Percentiles rank a stretch among this genome's conserved stretches.
Evolutionary conservation across 352 stramenopile species (phyloP).

Genomic region (Pelagophyceae sp.): DNA sequence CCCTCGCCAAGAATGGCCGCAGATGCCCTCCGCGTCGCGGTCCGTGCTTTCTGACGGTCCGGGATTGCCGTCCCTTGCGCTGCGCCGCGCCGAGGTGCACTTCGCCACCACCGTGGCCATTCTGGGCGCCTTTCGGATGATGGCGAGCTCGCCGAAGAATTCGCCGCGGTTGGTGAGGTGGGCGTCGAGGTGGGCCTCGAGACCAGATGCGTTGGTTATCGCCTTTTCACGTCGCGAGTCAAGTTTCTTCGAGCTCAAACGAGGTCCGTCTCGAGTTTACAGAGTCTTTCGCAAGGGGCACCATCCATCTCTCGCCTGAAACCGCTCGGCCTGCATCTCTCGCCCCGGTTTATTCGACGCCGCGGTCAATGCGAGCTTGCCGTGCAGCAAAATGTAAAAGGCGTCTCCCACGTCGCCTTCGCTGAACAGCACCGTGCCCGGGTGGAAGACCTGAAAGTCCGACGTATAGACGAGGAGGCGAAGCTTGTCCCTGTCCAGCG

Average conservation of each 20-base stretch:
- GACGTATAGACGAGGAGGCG: conserved; percentile 58
- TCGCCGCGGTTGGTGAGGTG: neutral
- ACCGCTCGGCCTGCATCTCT: no score
- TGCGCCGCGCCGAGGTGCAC: neutral
- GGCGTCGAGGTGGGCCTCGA: neutral
- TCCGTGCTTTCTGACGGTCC: no score
- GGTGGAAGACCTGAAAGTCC: conserved; percentile 59
- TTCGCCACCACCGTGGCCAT: neutral
- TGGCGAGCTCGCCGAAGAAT: neutral
- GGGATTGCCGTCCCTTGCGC: no score
- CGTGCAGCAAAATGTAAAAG: conserved; percentile 54
- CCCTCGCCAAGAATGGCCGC: no score
- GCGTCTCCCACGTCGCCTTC: conserved; percentile 65
- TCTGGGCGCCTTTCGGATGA: neutral
- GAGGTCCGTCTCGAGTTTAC: no score
- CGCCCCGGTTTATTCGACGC: no score
- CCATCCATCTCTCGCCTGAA: no score
- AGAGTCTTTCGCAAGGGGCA: no score
- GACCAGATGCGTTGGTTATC: no score
- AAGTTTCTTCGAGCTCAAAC: no score
- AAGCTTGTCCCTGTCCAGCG: conserved; percentile 60
- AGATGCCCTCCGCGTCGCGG: no score
- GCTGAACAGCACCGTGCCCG: conserved; percentile 59
- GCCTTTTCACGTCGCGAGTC: no score
- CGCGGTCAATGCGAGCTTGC: conserved; percentile 6